A percentile compares a stretch with the other conserved stretches of the same genome.
Evolutionary conservation across 257 asterid species (phyloP).

Genomic region (Fraxinus anomala): DNA sequence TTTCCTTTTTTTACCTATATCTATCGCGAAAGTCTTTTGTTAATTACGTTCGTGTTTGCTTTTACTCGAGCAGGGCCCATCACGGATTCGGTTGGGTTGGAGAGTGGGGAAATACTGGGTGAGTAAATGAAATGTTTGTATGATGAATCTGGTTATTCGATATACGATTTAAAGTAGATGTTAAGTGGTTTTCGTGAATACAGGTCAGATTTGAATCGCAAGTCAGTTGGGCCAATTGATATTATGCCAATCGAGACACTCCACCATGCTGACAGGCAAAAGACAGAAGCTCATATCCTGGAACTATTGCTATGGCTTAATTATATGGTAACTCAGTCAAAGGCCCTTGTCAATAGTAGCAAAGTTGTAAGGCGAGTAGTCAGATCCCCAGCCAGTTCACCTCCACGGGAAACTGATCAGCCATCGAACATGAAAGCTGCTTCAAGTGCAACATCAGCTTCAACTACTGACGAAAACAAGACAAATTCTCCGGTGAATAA

Average conservation of each 20-base stretch:
- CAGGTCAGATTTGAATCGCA: slow-evolving; percentile 59
- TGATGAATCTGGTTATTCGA: not conserved
- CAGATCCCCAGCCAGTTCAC: slow-evolving; percentile 22
- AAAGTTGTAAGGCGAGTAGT: slow-evolving; percentile 22
- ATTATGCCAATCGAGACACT: slow-evolving; percentile 72
- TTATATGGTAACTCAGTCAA: slow-evolving; percentile 54
- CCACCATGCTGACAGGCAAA: slow-evolving; percentile 68
- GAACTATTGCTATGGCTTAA: slow-evolving; percentile 73
- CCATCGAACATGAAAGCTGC: slow-evolving; percentile 21
- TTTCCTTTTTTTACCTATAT: not conserved
- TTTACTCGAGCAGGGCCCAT: slow-evolving; percentile 56
- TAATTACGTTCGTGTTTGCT: not conserved
- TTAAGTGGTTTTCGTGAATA: slow-evolving; percentile 11
- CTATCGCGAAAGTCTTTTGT: slow-evolving; percentile 12
- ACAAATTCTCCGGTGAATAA: not conserved
- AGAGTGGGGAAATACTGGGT: slow-evolving; percentile 84
- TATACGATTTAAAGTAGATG: not conserved
- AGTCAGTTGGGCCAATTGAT: slow-evolving; percentile 46
- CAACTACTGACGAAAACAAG: slow-evolving; percentile 12
- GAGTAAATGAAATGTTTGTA: slow-evolving; percentile 31
- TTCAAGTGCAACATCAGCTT: slow-evolving; percentile 3
- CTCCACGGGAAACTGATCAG: slow-evolving; percentile 19
- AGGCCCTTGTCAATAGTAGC: slow-evolving; percentile 30
- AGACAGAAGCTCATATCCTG: slow-evolving; percentile 58
- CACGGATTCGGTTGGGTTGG: slow-evolving; percentile 96